Percentiles rank a stretch among this genome's conserved stretches.
These are phyloP conservation scores for Paramecium caudatum DNA, from an alignment of 73 alveolate genomes.

Conservation along the genomic window DNA sequence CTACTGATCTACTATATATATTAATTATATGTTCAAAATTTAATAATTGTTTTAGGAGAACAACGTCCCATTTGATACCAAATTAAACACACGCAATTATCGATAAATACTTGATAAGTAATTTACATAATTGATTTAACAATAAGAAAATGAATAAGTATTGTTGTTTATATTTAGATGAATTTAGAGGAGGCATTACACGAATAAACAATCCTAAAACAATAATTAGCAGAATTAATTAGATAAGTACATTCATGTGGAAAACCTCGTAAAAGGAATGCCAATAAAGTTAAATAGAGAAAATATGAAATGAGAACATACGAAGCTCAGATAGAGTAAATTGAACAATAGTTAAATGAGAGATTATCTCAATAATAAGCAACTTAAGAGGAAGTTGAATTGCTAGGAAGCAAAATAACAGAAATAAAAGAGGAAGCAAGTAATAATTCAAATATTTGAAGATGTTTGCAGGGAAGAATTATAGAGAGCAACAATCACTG, in stretches of 20 bases:
- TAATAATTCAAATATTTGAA: constrained; percentile 27
- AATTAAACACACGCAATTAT: constrained; percentile 10
- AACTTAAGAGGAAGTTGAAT: constrained; percentile 62
- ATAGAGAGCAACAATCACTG: constrained; percentile 56
- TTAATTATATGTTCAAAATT: constrained; percentile 41
- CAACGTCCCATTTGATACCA: constrained; percentile 15
- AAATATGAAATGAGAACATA: constrained; percentile 48
- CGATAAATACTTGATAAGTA: constrained; percentile 22
- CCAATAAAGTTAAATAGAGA: constrained; percentile 20
- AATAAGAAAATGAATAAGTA: constrained; percentile 54
- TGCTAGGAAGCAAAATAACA: constrained; percentile 18
- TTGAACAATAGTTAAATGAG: constrained; percentile 16
- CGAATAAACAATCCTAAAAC: constrained; percentile 15
- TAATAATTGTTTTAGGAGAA: constrained; percentile 42
- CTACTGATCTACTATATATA: background rate
- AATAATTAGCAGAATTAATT: constrained; percentile 41
- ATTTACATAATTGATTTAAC: constrained; percentile 14
- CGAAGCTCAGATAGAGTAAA: constrained; percentile 57
- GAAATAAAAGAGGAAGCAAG: constrained; percentile 54
- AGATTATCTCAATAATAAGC: background rate
- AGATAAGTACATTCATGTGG: constrained; percentile 48
- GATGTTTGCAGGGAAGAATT: constrained; percentile 55
- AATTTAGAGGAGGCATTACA: constrained; percentile 42
- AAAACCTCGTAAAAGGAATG: constrained; percentile 27
- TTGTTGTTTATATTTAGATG: background rate